A percentile compares a stretch with the other conserved stretches of the same genome.
Evolutionary conservation across 1,284 basidiomycete genomes (phyloP).

Genomic region (Leccinum fuscescens): DNA sequence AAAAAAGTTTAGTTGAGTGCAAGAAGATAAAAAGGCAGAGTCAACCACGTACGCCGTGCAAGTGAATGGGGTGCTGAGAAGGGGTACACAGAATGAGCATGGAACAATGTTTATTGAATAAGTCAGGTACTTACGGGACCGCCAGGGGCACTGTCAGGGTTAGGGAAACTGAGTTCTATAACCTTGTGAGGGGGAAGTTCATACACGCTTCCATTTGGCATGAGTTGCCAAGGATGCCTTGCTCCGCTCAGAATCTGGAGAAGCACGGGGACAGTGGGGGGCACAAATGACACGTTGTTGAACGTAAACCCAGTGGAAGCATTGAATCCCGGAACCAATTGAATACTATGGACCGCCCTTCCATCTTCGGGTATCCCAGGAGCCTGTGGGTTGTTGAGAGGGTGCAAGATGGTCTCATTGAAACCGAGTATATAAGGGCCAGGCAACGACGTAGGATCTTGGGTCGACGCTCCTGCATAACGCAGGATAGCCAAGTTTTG

Average conservation of each 20-base stretch:
- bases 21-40: neutral
- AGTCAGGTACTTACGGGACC: conserved; percentile 32
- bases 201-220: conserved; percentile 35
- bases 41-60: conserved; percentile 33
- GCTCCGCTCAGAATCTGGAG: conserved; percentile 42
- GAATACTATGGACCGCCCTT: conserved; percentile 28
- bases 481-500: conserved; percentile 53
- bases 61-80: conserved; percentile 34
- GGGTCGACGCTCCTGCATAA: conserved; percentile 44
- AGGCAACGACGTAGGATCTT: conserved; percentile 42
- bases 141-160: conserved; percentile 22
- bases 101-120: neutral
- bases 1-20: neutral
- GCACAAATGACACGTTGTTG: conserved; percentile 18
- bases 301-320: conserved; percentile 7
- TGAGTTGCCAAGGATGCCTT: conserved; percentile 23
- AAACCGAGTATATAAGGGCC: conserved; percentile 30
- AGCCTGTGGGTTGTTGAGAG: conserved; percentile 33
- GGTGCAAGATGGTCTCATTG: conserved; percentile 32
- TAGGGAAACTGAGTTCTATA: conserved; percentile 37
- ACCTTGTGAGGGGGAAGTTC: conserved; percentile 31
- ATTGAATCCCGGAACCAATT: conserved; percentile 15
- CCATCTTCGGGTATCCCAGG: conserved; percentile 31
- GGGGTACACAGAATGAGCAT: conserved; percentile 3
- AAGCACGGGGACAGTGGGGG: conserved; percentile 33